A percentile compares a stretch with the other conserved stretches of the same genome.
These are phyloP conservation scores for Oenanthe javanica DNA, from an alignment of 140 eudicot genomes.

Conservation along the genomic window DNA sequence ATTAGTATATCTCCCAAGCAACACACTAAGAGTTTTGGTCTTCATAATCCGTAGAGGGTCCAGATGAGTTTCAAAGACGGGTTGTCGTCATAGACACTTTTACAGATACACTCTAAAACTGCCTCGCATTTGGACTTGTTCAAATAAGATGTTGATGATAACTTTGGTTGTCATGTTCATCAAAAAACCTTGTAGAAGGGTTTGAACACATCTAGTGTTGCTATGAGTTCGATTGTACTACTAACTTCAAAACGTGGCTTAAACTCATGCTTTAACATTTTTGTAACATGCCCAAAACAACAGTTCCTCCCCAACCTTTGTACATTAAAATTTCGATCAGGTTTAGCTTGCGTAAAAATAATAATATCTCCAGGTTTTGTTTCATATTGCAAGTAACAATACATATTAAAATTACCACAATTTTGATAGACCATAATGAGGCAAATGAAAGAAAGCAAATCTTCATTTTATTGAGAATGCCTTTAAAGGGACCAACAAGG, in stretches of 20 bases:
- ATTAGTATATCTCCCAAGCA: no score
- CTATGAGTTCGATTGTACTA: background rate
- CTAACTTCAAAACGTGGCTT: background rate
- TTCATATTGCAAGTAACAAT: background rate
- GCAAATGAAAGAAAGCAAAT: no score
- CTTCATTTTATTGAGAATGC: no score
- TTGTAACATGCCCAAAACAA: conserved; percentile 12
- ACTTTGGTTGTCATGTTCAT: conserved; percentile 25
- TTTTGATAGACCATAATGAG: no score
- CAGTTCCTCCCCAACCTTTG: background rate
- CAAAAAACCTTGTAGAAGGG: conserved; percentile 29
- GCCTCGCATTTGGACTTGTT: conserved; percentile 13
- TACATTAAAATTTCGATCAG: background rate
- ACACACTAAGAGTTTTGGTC: conserved; percentile 13
- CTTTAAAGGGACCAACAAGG: no score
- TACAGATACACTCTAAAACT: background rate
- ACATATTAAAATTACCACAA: no score
- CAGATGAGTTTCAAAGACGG: conserved; percentile 20
- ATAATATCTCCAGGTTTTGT: conserved; percentile 2
- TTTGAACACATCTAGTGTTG: background rate
- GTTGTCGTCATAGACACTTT: conserved; percentile 11
- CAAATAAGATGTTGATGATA: background rate
- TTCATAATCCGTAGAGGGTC: conserved; percentile 28
- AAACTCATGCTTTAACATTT: background rate
- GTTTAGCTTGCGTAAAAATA: conserved; percentile 4